Base-by-base conservation (phyloP, 106 monocot genomes). In the Dioscorea zingiberensis region DNA sequence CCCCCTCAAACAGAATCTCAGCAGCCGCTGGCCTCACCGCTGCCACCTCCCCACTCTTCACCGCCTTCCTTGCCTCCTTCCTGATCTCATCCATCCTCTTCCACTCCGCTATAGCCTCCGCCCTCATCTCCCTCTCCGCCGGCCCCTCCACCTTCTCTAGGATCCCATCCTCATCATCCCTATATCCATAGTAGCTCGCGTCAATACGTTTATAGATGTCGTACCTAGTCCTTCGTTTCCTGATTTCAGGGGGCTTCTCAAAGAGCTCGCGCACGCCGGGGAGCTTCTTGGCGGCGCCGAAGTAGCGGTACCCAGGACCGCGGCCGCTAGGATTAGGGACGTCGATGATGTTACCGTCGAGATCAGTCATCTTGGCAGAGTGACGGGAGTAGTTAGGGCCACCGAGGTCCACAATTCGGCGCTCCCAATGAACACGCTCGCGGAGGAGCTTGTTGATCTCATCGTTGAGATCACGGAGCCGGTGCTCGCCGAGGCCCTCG, bases 391-490 rank as follows among this genome's bases (percentile, higher is more conserved):
- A 91, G 48, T 97, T 92, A 13, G 72, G 80, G 4, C 94, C 94
- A 25, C 94, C 94, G 18, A 94, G 87, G 44, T 94, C 94, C 7
- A 87, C 44, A 59, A 94, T 94, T 29, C 94, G 81, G 56, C 82
- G 77, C 78, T 94, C 94, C 94, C 94, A 94, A 71, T 94, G 91
- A 27, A 71, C 57, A 5, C 87, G 74, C 71, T 97, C 97, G 13
- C 97, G 76, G 47, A 97, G 79, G 59, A 97, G 80, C 76, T 97
- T 97, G 81, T 97, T 97, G 73, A 97, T 92, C 85, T 97, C 97
- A 72, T 97, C 97, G 65, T 97, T 97, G 71, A 97, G 85, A 65
- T 97, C 97, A 29, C 87, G 84, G 23, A 91, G 84, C 12, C 91
- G 84, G 85, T 95, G 91, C 81, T 97, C 95, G 7, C 87, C 95